A percentile compares a stretch with the other conserved stretches of the same genome.
Evolutionary conservation across 352 stramenopile species (phyloP).

Genomic region (Thraustochytrium striatum): DNA sequence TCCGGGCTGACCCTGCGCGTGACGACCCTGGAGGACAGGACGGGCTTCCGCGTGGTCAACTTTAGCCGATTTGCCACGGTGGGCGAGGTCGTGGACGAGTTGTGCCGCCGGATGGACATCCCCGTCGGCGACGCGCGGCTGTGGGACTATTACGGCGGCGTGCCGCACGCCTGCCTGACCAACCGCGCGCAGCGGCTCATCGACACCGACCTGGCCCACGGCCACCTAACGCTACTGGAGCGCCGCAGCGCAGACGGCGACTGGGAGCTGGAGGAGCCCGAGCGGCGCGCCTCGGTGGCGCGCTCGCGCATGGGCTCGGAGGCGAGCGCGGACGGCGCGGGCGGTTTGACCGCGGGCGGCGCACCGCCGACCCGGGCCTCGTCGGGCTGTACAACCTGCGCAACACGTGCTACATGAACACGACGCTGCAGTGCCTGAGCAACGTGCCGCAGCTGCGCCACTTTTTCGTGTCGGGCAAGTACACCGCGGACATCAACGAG

Average conservation of each 20-base stretch:
- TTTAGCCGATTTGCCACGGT: background rate
- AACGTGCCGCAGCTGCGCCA: constrained; percentile 52
- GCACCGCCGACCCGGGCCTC: constrained; percentile 54
- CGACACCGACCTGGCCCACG: background rate
- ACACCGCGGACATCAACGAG: constrained; percentile 37
- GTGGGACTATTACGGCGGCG: constrained; percentile 27
- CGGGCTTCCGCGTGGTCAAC: background rate
- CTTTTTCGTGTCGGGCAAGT: constrained; percentile 50
- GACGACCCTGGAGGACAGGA: background rate
- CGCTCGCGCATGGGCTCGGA: background rate
- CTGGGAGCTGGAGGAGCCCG: background rate
- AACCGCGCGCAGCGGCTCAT: background rate
- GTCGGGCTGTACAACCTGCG: constrained; percentile 70
- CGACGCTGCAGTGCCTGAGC: constrained; percentile 72
- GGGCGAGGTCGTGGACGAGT: background rate
- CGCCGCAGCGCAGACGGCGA: background rate
- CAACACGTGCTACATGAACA: constrained; percentile 82
- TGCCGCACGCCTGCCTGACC: background rate
- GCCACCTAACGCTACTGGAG: constrained; percentile 11
- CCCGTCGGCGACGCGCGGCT: background rate
- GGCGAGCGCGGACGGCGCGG: background rate
- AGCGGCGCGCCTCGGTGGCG: background rate
- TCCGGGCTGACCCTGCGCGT: background rate
- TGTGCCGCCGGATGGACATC: constrained; percentile 8
- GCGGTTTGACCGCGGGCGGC: background rate